These are phyloP conservation scores for Metschnikowia lunata DNA, from an alignment of 805 yeast genomes.

Conservation along the genomic window DNA sequence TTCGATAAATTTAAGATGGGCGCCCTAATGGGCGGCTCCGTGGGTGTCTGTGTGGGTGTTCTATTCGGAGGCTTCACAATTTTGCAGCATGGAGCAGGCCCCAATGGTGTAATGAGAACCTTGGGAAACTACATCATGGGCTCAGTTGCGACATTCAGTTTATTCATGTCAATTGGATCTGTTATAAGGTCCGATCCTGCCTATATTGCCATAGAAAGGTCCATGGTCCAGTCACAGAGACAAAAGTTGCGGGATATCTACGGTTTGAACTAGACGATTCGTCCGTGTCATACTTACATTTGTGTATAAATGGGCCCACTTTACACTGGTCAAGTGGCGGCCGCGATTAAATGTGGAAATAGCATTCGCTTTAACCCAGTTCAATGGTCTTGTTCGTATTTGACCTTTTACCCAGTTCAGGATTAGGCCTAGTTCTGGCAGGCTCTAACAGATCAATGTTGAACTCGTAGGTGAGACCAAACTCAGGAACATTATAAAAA, in stretches of 20 bases:
- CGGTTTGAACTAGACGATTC: conserved; percentile 12
- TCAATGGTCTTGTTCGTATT: too few relatives aligned
- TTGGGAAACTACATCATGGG: conserved; percentile 95
- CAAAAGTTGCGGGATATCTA: conserved; percentile 16
- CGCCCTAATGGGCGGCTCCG: conserved; percentile 87
- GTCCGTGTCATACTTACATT: neutral
- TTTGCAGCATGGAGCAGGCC: conserved; percentile 94
- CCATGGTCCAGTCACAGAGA: conserved; percentile 15
- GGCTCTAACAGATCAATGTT: conserved; percentile 6
- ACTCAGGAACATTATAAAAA: conserved; percentile 59
- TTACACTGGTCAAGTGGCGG: too few relatives aligned
- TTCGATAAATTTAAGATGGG: conserved; percentile 99
- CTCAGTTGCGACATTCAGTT: conserved; percentile 93
- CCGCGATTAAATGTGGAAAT: too few relatives aligned
- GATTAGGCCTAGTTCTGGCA: too few relatives aligned
- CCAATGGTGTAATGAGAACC: conserved; percentile 94
- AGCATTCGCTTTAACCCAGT: too few relatives aligned
- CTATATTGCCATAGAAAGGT: conserved; percentile 20
- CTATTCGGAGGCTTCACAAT: conserved; percentile 92
- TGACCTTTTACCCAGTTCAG: too few relatives aligned
- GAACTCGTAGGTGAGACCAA: conserved; percentile 67
- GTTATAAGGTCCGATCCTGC: conserved; percentile 73
- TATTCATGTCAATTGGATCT: conserved; percentile 94
- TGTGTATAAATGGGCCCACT: conserved; percentile 1
- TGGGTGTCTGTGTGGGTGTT: conserved; percentile 92